Evolutionary conservation across 164 flowering plant genomes (phyloP).

Genomic region (Liquidambar formosana): DNA sequence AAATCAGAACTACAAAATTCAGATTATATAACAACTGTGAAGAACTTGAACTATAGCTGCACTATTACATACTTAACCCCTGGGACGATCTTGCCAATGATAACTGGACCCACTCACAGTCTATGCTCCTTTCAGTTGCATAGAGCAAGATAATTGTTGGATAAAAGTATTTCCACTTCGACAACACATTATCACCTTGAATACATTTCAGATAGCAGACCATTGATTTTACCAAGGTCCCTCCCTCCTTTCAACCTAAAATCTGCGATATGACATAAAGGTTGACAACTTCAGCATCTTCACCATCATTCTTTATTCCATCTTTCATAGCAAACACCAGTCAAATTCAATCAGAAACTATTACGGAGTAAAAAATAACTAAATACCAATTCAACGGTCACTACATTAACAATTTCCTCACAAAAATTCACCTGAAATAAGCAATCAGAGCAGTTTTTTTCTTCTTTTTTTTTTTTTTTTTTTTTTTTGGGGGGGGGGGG

Average conservation of each 20-base stretch:
- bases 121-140: neutral
- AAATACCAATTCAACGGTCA: neutral
- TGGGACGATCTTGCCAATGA: constrained; percentile 9
- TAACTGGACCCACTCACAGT: neutral
- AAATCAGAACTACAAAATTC: neutral
- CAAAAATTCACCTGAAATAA: neutral
- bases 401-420: neutral
- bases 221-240: neutral
- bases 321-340: neutral
- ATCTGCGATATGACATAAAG: neutral
- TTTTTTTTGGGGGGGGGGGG: too few relatives aligned
- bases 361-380: neutral
- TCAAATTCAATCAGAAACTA: neutral
- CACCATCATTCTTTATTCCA: constrained; percentile 1
- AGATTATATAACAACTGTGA: neutral
- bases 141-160: neutral
- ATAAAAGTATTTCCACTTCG: constrained; percentile 1
- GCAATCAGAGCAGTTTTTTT: too few relatives aligned
- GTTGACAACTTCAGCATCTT: neutral
- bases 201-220: neutral
- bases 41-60: too few relatives aligned
- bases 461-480: too few relatives aligned
- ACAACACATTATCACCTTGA: constrained; percentile 4
- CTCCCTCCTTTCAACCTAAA: neutral
- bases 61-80: constrained; percentile 1